Base-by-base conservation (phyloP, 352 stramenopile species). In the Aphanomyces euteiches region DNA sequence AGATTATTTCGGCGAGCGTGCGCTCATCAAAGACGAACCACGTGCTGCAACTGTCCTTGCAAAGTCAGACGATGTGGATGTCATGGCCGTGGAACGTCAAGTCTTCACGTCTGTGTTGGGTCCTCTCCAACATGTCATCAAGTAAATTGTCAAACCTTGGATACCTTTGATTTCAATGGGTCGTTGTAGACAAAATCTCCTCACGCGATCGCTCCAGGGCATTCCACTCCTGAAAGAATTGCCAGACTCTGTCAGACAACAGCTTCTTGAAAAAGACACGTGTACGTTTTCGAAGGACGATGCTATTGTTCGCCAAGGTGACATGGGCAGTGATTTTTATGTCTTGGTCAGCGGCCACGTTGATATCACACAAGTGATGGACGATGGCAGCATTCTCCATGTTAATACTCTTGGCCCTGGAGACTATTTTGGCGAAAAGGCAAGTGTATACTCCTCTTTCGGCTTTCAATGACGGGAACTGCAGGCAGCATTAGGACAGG, bases 1-100 rank as follows among this genome's bases (percentile, higher is more conserved):
- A 10, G 87, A 97, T 56, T 97, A 93, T 77, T 98, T 98, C 75
- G 95, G 93, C 60, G 93, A 98, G 70, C 83, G 89, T 39, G 90
- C 93, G 4, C 75, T 98, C 5, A 67, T 98, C 15, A 90, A 81
- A 6, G 73, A 88, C 36, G 90, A 97, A 73, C 88, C 90, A 43
- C 84, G 89, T 17, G 85, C 89, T 6, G 92, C 91, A 5, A 98
- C 93, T 7, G 89, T 97, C 39, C 82, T 89, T 15, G 90, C 90
- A 0, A 77, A 81, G 38, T 28, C 28, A 28, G 83, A 74, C 3
- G 73, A 84, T 41, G 81, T 82, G 3, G 74, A 73, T 0, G 59
- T 85, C 13, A 79, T 89, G 65, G 88, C 82, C 15, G 78, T 99
- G 34, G 90, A 96, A 61, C 85, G 93, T 63, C 81, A 96, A 64